A percentile compares a stretch with the other conserved stretches of the same genome.
Evolutionary conservation across 345 rosid genomes (phyloP).

Genomic region (Gossypium stocksii): DNA sequence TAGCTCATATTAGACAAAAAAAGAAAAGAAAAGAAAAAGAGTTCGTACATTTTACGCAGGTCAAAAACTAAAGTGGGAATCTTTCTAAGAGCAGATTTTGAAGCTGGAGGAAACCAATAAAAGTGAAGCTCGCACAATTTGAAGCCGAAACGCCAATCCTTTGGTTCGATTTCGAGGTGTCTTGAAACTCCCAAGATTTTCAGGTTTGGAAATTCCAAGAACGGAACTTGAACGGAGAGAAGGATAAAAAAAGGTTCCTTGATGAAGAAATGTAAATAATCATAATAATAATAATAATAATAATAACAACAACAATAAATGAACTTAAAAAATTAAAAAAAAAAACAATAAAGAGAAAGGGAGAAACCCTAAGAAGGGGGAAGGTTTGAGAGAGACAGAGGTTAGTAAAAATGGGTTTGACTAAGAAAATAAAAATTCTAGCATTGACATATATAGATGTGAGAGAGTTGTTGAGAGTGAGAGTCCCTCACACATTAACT

Average conservation of each 20-base stretch:
- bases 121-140: constrained; percentile 3
- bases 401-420: background rate
- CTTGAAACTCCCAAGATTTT: background rate
- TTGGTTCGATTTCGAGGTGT: background rate
- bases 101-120: background rate
- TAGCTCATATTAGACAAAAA: background rate
- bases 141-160: background rate
- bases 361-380: background rate
- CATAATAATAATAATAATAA: background rate
- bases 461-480: too few species aligned
- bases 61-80: background rate
- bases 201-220: background rate
- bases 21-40: background rate
- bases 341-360: background rate
- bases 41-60: background rate
- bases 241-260: background rate
- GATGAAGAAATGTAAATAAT: background rate
- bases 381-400: background rate
- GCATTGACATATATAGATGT: too few species aligned
- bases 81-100: background rate
- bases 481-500: too few species aligned
- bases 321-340: background rate
- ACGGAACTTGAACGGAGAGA: background rate
- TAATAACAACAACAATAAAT: too few species aligned
- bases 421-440: background rate